These are phyloP conservation scores for Croton setiger DNA, from an alignment of 441 rosid genomes.

Conservation along the genomic window DNA sequence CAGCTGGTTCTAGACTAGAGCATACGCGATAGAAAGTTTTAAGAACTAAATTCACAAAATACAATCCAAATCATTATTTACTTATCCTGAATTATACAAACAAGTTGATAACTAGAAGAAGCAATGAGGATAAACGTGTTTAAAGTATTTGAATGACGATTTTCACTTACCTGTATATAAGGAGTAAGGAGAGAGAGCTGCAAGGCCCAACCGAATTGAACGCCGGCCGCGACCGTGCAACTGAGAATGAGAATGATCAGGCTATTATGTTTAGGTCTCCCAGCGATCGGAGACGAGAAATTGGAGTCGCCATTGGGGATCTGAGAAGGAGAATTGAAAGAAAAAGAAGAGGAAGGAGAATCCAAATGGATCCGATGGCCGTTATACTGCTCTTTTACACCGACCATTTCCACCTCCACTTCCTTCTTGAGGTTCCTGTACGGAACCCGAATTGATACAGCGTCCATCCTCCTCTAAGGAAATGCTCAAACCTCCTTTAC, in stretches of 20 bases:
- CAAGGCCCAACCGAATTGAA: conserved; percentile 95
- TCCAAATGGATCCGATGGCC: conserved; percentile 29
- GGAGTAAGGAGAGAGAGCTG: conserved; percentile 92
- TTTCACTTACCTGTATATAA: conserved; percentile 65
- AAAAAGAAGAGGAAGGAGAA: conserved; percentile 31
- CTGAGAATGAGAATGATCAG: conserved; percentile 61
- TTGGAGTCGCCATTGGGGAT: conserved; percentile 23
- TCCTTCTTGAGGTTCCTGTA: conserved; percentile 73
- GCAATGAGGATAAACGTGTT: not conserved
- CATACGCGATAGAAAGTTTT: not conserved
- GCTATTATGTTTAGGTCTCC: conserved; percentile 42
- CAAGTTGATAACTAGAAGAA: not conserved
- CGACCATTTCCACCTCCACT: conserved; percentile 62
- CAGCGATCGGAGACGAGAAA: conserved; percentile 19
- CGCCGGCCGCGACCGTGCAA: conserved; percentile 90
- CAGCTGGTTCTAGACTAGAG: not conserved
- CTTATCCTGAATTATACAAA: not conserved
- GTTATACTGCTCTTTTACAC: conserved; percentile 25
- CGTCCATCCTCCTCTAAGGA: conserved; percentile 43
- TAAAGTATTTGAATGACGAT: not conserved
- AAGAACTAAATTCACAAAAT: not conserved
- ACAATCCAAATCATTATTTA: not conserved
- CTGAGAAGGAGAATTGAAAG: conserved; percentile 27
- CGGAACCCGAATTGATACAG: conserved; percentile 55
- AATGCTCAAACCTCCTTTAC: not conserved